Evolutionary conservation across 306 rosid genomes (phyloP).

Genomic region (Hylodesmum podocarpum): DNA sequence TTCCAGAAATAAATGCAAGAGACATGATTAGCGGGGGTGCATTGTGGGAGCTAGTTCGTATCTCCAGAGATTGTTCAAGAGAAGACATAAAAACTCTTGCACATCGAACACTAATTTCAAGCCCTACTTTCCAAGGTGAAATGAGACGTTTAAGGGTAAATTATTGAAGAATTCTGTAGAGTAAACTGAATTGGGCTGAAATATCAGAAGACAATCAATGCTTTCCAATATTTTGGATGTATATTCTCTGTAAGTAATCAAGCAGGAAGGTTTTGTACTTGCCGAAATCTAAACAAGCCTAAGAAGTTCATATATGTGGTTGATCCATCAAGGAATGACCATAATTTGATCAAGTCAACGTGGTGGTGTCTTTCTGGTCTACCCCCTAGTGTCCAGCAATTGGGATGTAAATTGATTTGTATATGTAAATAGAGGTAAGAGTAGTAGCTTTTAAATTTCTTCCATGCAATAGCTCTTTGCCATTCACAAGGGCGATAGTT

Average conservation of each 20-base stretch:
- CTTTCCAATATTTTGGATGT: conserved; percentile 11
- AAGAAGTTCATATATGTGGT: conserved; percentile 26
- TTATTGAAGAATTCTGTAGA: conserved; percentile 35
- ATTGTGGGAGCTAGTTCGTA: conserved; percentile 90
- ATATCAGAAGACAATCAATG: conserved; percentile 1
- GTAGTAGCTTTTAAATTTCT: conserved; percentile 31
- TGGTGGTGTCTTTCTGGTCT: conserved; percentile 32
- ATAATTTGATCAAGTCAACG: conserved; percentile 18
- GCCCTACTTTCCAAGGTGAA: conserved; percentile 88
- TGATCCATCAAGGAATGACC: conserved; percentile 25
- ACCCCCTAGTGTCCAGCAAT: conserved; percentile 30
- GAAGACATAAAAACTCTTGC: conserved; percentile 94
- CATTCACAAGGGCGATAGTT: conserved; percentile 8
- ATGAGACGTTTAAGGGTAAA: conserved; percentile 70
- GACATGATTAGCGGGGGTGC: conserved; percentile 95
- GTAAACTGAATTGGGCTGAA: conserved; percentile 14
- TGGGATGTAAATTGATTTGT: conserved; percentile 65
- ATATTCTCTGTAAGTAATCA: neutral
- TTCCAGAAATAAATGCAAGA: conserved; percentile 84
- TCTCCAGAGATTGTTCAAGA: conserved; percentile 85
- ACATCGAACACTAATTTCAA: conserved; percentile 72
- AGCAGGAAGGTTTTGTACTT: conserved; percentile 12
- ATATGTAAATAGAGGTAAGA: conserved; percentile 44
- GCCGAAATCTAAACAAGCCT: conserved; percentile 27
- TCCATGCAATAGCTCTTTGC: neutral